A percentile compares a stretch with the other conserved stretches of the same genome.
These are phyloP conservation scores for Lepidium campestre DNA, from an alignment of 441 rosid genomes.

Conservation along the genomic window DNA sequence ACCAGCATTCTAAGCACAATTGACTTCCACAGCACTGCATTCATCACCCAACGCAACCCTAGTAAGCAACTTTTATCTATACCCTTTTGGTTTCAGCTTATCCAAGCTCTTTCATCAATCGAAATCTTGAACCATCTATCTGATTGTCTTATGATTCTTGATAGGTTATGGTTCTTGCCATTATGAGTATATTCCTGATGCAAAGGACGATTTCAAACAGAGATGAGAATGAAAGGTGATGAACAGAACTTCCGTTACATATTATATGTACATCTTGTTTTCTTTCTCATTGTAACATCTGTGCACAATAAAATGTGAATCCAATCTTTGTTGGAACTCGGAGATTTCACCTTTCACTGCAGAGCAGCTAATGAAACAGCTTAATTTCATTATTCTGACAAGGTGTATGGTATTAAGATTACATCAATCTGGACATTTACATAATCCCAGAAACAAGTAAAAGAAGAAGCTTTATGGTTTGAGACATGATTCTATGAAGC, in stretches of 20 bases:
- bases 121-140: neutral
- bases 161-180: neutral
- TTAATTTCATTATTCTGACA: neutral
- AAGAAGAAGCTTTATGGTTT: neutral
- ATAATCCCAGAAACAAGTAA: neutral
- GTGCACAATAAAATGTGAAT: neutral
- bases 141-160: neutral
- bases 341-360: neutral
- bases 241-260: neutral
- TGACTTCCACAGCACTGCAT: constrained; percentile 46
- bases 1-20: constrained; percentile 36
- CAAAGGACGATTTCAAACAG: neutral
- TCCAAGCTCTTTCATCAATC: neutral
- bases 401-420: neutral
- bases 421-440: neutral
- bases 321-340: neutral
- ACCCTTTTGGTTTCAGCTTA: neutral
- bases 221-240: neutral
- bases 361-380: neutral
- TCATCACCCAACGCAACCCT: constrained; percentile 49
- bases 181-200: neutral
- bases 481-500: neutral
- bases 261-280: no score
- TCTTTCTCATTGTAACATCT: neutral
- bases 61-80: constrained; percentile 31